phyloP scores from a whole-genome alignment of 352 stramenopile species.

The Phytophthora boehmeriae region DNA sequence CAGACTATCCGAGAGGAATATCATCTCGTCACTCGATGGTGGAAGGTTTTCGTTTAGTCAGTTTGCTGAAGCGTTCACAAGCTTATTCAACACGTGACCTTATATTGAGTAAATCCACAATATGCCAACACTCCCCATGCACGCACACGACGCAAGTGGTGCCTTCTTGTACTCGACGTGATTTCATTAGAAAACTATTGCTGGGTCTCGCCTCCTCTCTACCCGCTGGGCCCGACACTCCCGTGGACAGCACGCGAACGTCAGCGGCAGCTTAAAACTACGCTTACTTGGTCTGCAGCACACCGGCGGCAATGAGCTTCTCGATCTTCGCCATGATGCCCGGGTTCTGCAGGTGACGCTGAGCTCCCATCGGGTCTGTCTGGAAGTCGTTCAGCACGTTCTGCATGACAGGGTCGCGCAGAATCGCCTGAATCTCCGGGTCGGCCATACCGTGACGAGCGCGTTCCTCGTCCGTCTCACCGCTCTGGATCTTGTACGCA shows the following conservation, averaged over 20 bases:
- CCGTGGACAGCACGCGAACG: neutral
- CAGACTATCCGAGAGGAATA: slow-evolving; percentile 12
- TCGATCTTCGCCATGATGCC: slow-evolving; percentile 98
- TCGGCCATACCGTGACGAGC: slow-evolving; percentile 98
- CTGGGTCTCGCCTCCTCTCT: slow-evolving; percentile 1
- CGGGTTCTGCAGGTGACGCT: slow-evolving; percentile 95
- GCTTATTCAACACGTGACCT: slow-evolving; percentile 32
- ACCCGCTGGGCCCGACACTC: neutral
- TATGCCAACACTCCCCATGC: neutral
- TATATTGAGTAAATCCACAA: neutral
- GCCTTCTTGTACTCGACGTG: neutral
- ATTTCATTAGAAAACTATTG: slow-evolving; percentile 3
- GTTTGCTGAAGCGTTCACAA: slow-evolving; percentile 37
- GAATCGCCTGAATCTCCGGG: slow-evolving; percentile 98
- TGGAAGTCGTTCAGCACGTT: slow-evolving; percentile 98
- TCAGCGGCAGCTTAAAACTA: slow-evolving; percentile 13
- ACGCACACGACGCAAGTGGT: neutral
- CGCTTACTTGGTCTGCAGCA: slow-evolving; percentile 94
- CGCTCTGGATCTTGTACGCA: slow-evolving; percentile 93
- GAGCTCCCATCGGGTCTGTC: slow-evolving; percentile 91
- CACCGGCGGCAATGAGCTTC: slow-evolving; percentile 98
- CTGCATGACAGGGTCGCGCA: slow-evolving; percentile 97
- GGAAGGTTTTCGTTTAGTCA: slow-evolving; percentile 31
- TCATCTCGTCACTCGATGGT: neutral
- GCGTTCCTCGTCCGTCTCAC: slow-evolving; percentile 96